Evolutionary conservation across 2,329 filamentous ascomycete genomes (phyloP), one percentile per base, ranked within the genome.

Genomic region (Penicillium psychrosexuale): DNA sequence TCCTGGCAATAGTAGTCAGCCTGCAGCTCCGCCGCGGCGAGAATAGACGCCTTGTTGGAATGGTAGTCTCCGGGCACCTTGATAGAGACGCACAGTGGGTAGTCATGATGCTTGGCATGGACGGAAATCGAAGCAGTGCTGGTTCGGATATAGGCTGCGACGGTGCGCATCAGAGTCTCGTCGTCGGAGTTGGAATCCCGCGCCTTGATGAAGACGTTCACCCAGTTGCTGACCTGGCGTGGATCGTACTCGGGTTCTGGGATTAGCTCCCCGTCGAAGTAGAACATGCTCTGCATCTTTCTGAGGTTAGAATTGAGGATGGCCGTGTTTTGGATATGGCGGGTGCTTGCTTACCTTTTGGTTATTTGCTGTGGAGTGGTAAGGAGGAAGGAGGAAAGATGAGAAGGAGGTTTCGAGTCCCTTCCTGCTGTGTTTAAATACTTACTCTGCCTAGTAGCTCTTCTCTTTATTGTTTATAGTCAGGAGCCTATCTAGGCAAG

Each of bases 1-100:
- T 54, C 52, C 39, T 51, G 52, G 11, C 52, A 42, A 51, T 54
- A 54, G 17, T 44, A 51, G 17, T 54, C 52, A 12, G 52, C 47
- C 33, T 54, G 52, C 27, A 54, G 28, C 40, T 54, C 52, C 2
- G 52, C 52, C 7, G 52, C 52, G 5, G 52, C 52, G 12, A 51
- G 33, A 17, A 54, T 54, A 12, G 52, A 51, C 6, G 47, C 47
- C 19, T 54, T 54, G 33, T 22, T 50, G 39, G 52, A 45, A 33
- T 51, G 39, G 27, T 54, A 54, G 1, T 54, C 47, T n/a, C 52
- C 52, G 6, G 52, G 52, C 7, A 50, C 52, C 46, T 54, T 54
- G 31, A 54, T 54, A n/a, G 52, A 54, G 27, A 54, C 17, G 40
- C 52, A 54, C 12, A 54, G 47, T 1, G 52, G 46, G 19, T 43